phyloP scores from a whole-genome alignment of 306 rosid species.

The Prunus davidiana region DNA sequence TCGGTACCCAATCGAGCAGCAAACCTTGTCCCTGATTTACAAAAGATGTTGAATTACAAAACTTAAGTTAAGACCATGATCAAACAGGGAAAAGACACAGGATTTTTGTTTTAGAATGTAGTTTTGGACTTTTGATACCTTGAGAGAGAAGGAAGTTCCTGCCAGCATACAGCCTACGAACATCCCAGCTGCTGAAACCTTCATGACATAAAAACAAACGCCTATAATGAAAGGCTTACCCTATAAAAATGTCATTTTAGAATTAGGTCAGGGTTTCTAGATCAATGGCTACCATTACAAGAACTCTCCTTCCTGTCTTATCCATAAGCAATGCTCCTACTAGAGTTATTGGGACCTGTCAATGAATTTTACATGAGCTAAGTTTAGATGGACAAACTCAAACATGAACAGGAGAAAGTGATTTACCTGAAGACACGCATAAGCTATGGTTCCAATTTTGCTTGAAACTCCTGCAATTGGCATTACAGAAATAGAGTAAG shows the following conservation, averaged over 20 bases:
- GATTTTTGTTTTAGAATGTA: background rate
- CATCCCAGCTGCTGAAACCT: conserved; percentile 59
- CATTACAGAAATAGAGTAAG: conserved; percentile 1
- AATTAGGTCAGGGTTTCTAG: background rate
- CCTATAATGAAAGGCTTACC: background rate
- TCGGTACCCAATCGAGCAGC: conserved; percentile 31
- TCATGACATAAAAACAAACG: conserved; percentile 8
- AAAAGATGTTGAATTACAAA: background rate
- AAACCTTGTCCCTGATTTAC: conserved; percentile 26
- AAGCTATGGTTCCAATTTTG: conserved; percentile 63
- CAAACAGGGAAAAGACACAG: background rate
- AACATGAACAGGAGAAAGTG: background rate
- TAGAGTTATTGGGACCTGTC: conserved; percentile 48
- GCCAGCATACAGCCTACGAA: conserved; percentile 45
- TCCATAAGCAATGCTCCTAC: conserved; percentile 44
- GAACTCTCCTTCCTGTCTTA: conserved; percentile 47
- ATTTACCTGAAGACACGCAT: conserved; percentile 62
- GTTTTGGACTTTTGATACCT: conserved; percentile 20
- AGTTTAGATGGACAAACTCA: background rate
- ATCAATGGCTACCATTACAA: conserved; percentile 37
- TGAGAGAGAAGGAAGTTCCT: conserved; percentile 44
- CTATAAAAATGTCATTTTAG: background rate
- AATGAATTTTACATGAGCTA: conserved; percentile 2
- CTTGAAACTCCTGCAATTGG: conserved; percentile 52
- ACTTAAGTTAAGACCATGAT: background rate